phyloP scores from a whole-genome alignment of 2,329 filamentous ascomycete species.

The Epichloe sibirici region DNA sequence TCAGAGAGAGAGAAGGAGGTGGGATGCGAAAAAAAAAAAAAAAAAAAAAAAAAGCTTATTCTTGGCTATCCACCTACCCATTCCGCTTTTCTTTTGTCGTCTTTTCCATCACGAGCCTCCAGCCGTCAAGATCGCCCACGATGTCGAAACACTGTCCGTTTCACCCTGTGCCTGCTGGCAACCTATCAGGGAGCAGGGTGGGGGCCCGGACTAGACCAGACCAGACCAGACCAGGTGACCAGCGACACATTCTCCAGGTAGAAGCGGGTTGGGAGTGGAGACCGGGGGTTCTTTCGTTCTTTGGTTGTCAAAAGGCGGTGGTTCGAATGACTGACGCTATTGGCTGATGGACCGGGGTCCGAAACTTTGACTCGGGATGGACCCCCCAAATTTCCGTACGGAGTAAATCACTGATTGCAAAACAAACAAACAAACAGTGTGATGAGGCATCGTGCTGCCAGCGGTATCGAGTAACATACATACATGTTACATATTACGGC shows the following conservation, averaged over 20 bases:
- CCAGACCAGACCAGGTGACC: background rate
- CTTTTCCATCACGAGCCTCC: background rate
- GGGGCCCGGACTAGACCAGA: too few species aligned
- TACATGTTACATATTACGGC: too few species aligned
- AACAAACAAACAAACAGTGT: too few species aligned
- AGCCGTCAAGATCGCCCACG: background rate
- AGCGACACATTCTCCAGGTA: background rate
- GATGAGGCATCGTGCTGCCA: too few species aligned
- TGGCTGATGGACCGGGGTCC: background rate
- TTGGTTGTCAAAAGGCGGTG: background rate
- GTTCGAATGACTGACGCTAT: background rate
- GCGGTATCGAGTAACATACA: too few species aligned
- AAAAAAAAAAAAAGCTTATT: too few species aligned
- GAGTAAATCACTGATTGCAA: too few species aligned
- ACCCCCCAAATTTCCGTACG: background rate
- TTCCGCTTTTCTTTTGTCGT: background rate
- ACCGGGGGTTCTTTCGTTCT: background rate
- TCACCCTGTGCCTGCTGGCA: slow-evolving; percentile 10
- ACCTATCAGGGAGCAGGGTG: slow-evolving; percentile 7
- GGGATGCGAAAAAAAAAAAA: too few species aligned
- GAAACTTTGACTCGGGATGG: background rate
- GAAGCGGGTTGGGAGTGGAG: background rate
- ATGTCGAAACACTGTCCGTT: slow-evolving; percentile 16
- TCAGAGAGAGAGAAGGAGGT: too few species aligned
- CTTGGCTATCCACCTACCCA: too few species aligned